Evolutionary conservation across 139 green algal genomes (phyloP).

Genomic region (Chlorella sp.): DNA sequence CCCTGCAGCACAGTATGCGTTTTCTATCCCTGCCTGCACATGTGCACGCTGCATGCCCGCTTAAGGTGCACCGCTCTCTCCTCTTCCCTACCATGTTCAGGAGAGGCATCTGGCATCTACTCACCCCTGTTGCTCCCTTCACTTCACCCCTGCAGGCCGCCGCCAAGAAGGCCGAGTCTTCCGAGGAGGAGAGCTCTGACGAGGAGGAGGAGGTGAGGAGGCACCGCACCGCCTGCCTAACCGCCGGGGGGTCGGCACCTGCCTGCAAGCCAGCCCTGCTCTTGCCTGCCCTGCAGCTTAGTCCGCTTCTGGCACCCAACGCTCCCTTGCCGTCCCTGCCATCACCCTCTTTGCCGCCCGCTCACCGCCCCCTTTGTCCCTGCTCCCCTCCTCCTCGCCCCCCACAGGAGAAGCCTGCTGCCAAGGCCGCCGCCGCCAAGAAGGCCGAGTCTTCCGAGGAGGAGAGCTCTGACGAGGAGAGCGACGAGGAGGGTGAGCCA

Average conservation of each 20-base stretch:
- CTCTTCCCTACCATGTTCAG: no score
- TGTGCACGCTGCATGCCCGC: neutral
- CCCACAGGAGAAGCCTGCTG: no score
- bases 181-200: slow-evolving; percentile 19
- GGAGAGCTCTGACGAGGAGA: slow-evolving; percentile 32
- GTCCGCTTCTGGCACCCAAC: no score
- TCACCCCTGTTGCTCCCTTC: neutral
- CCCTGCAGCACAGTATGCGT: neutral
- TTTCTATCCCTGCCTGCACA: neutral
- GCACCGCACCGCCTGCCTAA: no score
- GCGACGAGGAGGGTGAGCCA: neutral
- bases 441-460: neutral
- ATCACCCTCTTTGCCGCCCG: no score
- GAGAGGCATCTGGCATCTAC: no score
- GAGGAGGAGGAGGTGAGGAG: slow-evolving; percentile 29
- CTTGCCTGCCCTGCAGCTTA: no score
- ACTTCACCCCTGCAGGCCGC: neutral
- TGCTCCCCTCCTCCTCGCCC: neutral
- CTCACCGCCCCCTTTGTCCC: neutral
- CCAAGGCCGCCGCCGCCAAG: neutral
- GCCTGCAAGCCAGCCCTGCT: no score
- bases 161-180: neutral
- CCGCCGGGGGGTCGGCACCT: no score
- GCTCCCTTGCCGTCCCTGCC: no score
- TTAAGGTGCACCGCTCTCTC: neutral